Evolutionary conservation across 2,329 filamentous ascomycete species (phyloP), one percentile per base, ranked within the genome.

Genomic region (Cryphonectria radicalis): DNA sequence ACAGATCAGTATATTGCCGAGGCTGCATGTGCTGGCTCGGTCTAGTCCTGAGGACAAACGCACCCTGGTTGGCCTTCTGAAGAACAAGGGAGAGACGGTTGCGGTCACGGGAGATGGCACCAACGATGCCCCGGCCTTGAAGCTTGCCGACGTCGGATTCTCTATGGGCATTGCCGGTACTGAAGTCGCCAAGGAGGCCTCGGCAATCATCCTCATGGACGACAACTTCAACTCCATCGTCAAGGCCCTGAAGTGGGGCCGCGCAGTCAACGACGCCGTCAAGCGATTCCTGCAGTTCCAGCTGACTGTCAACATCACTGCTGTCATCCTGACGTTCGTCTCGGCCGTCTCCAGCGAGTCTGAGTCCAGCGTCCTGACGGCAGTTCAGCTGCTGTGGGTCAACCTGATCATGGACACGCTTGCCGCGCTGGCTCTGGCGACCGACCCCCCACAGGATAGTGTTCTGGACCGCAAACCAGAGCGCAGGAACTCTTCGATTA

Each of bases 391-490:
- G 76, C 90, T 98, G 42, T 98, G 95, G 95, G 94, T 98, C 77
- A 98, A 97, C 78, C 85, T 98, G 76, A 98, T 98, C 82, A 98
- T 97, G 95, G 95, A 98, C 77, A 97, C 95, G 0, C 93, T 98
- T 72, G 95, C 94, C 35, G 94, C 94, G 22, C 86, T 97, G 57
- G 94, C 94, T 11, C 88, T 97, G 68, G 94, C 94, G 1, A 97
- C 94, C 1, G 94, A 97, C 79, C 93, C 94, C n/a, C 94, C 94
- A 0, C 92, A 92, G 17, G 91, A 92, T 67, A 92, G 90, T 75
- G 91, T 97, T 37, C 84, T 97, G 66, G 85, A 97, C 76, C 90
- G 94, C 70, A 94, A 93, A 80, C 88, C 88, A 0, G 88, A 90
- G 77, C 85, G 82, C 72, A 87, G 87, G 77, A 86, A 85, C 35